Conservation (phyloP, 1,284 basidiomycete species). For the Apiotrichum gamsii region DNA sequence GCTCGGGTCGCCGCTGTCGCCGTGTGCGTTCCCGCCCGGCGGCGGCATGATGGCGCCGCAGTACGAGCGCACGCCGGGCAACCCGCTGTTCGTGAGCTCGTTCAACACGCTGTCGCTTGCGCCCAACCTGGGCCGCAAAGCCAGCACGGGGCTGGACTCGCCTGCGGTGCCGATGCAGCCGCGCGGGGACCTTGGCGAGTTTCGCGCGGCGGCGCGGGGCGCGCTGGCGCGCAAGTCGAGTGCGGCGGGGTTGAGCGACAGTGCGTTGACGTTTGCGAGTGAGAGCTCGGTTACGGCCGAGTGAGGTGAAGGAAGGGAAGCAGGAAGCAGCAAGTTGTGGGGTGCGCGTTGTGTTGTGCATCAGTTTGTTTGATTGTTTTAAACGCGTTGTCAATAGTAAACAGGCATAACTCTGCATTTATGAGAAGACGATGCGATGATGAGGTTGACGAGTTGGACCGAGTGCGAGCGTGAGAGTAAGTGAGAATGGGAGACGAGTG, state of each 20-base stretch:
- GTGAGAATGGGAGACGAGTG: too few relatives aligned
- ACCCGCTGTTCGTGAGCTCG: slow-evolving; percentile 39
- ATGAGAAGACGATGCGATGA: too few relatives aligned
- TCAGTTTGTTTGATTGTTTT: too few relatives aligned
- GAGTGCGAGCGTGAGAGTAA: too few relatives aligned
- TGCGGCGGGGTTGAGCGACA: slow-evolving; percentile 44
- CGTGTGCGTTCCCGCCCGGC: not conserved
- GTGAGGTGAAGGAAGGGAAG: too few relatives aligned
- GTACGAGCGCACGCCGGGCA: slow-evolving; percentile 39
- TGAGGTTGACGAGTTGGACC: too few relatives aligned
- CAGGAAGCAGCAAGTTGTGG: too few relatives aligned
- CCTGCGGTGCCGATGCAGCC: slow-evolving; percentile 2
- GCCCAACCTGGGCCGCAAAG: slow-evolving; percentile 40
- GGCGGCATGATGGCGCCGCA: slow-evolving; percentile 1
- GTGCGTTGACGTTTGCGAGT: slow-evolving; percentile 44
- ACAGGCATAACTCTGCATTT: too few relatives aligned
- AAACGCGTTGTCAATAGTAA: too few relatives aligned
- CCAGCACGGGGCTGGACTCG: slow-evolving; percentile 17
- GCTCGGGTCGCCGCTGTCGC: not conserved
- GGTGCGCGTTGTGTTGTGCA: too few relatives aligned
- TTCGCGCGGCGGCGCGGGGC: slow-evolving; percentile 6
- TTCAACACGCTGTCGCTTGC: slow-evolving; percentile 36
- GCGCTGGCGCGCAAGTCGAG: slow-evolving; percentile 25
- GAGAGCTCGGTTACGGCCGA: slow-evolving; percentile 10
- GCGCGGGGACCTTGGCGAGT: not conserved